A percentile compares a stretch with the other conserved stretches of the same genome.
phyloP scores from a whole-genome alignment of 345 rosid species.

The Noccaea caerulescens region DNA sequence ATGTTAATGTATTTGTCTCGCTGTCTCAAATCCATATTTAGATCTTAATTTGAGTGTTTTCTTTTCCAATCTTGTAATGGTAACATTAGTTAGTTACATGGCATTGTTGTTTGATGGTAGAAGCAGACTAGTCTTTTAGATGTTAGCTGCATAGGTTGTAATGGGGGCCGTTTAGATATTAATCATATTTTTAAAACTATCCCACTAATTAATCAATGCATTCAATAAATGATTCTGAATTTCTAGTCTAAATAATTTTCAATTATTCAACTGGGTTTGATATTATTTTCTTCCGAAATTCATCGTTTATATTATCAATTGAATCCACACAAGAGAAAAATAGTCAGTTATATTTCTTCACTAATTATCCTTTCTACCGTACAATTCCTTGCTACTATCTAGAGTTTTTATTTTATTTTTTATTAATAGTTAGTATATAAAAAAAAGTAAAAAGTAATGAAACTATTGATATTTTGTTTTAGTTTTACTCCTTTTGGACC shows the following conservation, averaged over 20 bases:
- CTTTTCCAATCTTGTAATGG: background rate
- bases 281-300: too few relatives aligned
- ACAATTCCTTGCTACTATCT: conserved; percentile 1
- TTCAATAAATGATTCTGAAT: too few relatives aligned
- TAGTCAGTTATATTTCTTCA: too few relatives aligned
- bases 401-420: too few relatives aligned
- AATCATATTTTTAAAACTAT: too few relatives aligned
- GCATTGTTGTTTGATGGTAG: conserved; percentile 25
- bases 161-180: too few relatives aligned
- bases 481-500: conserved; percentile 26
- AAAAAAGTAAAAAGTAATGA: conserved; percentile 7
- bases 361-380: background rate
- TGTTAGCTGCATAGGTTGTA: background rate
- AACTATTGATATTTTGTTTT: conserved; percentile 20
- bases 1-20: conserved; percentile 40
- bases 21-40: conserved; percentile 32
- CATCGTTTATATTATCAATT: too few relatives aligned
- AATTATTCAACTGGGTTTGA: too few relatives aligned
- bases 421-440: too few relatives aligned
- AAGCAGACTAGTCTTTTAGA: conserved; percentile 9
- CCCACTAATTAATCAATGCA: too few relatives aligned
- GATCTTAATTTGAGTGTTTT: conserved; percentile 7
- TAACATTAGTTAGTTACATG: conserved; percentile 25
- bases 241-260: too few relatives aligned
- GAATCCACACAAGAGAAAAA: too few relatives aligned